Evolutionary conservation across 768 basidiomycete species (phyloP).

Genomic region (Leccinum rimulosum): DNA sequence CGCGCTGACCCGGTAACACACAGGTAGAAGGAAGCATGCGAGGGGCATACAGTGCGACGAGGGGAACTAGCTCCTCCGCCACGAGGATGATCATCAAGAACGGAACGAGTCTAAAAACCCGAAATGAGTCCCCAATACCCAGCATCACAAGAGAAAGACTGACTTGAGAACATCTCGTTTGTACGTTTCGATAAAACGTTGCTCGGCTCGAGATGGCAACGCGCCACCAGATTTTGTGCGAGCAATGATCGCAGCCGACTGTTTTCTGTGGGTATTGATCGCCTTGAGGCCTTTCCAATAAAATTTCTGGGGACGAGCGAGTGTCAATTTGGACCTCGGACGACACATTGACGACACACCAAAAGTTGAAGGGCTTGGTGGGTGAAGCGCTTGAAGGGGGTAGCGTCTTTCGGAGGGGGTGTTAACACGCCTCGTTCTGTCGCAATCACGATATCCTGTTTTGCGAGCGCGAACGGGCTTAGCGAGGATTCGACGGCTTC

Average conservation of each 20-base stretch:
- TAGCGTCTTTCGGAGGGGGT: constrained; percentile 63
- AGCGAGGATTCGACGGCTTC: constrained; percentile 18
- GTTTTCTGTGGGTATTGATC: constrained; percentile 59
- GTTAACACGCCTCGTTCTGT: constrained; percentile 63
- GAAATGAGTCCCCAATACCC: constrained; percentile 6
- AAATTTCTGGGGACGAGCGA: constrained; percentile 58
- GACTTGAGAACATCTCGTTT: constrained; percentile 72
- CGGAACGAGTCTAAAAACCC: constrained; percentile 55
- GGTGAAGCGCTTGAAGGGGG: constrained; percentile 47
- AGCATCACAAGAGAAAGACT: constrained; percentile 11
- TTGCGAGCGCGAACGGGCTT: constrained; percentile 47
- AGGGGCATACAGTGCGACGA: constrained; percentile 84
- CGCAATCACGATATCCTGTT: constrained; percentile 64
- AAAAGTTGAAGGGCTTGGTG: constrained; percentile 49
- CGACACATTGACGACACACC: constrained; percentile 28
- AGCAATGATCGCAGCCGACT: constrained; percentile 50
- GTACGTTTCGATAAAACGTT: constrained; percentile 65
- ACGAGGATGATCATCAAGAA: constrained; percentile 73
- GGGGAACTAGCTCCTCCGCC: constrained; percentile 78
- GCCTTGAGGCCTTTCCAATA: constrained; percentile 76
- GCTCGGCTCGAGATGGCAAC: constrained; percentile 65
- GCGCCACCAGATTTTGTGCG: constrained; percentile 60
- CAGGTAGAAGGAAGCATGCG: constrained; percentile 85
- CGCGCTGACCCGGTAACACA: constrained; percentile 74
- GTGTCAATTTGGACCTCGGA: not conserved